A percentile compares a stretch with the other conserved stretches of the same genome.
Evolutionary conservation across 768 basidiomycete species (phyloP).

Genomic region (Rhodotorula kratochvilovae): DNA sequence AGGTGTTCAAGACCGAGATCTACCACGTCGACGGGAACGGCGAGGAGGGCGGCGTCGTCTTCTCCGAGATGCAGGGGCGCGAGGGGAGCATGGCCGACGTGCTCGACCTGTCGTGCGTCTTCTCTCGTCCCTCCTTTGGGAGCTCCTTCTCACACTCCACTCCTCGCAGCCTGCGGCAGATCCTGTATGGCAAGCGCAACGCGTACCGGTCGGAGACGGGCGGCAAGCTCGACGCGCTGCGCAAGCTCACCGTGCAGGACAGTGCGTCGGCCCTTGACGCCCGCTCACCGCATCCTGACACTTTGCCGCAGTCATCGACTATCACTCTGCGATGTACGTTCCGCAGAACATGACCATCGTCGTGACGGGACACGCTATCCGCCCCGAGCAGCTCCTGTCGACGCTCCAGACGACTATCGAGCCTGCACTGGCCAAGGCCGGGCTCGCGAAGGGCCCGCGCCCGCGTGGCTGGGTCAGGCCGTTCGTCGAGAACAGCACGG

Average conservation of each 20-base stretch:
- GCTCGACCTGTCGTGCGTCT: constrained; percentile 71
- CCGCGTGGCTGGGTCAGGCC: constrained; percentile 86
- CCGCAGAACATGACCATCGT: constrained; percentile 88
- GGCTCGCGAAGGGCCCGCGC: constrained; percentile 60
- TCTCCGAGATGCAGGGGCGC: constrained; percentile 73
- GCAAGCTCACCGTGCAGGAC: constrained; percentile 76
- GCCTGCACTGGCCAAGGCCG: constrained; percentile 69
- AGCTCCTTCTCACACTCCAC: no score
- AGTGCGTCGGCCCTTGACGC: constrained; percentile 53
- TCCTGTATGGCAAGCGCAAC: constrained; percentile 72
- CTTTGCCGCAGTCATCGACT: constrained; percentile 64
- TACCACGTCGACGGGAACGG: constrained; percentile 89
- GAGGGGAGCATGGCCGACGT: constrained; percentile 86
- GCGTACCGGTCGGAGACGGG: constrained; percentile 96
- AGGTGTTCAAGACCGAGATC: constrained; percentile 58
- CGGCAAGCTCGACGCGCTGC: constrained; percentile 83
- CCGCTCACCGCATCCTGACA: not conserved
- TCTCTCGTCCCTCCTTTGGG: no score
- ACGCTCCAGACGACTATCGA: constrained; percentile 71
- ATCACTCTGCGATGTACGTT: constrained; percentile 82
- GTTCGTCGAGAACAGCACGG: constrained; percentile 79
- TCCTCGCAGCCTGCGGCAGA: constrained; percentile 48
- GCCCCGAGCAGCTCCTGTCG: constrained; percentile 64
- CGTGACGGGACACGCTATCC: constrained; percentile 73
- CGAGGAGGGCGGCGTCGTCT: constrained; percentile 66